phyloP scores from a whole-genome alignment of 305 asterid genomes.

The Fraxinus floribunda region DNA sequence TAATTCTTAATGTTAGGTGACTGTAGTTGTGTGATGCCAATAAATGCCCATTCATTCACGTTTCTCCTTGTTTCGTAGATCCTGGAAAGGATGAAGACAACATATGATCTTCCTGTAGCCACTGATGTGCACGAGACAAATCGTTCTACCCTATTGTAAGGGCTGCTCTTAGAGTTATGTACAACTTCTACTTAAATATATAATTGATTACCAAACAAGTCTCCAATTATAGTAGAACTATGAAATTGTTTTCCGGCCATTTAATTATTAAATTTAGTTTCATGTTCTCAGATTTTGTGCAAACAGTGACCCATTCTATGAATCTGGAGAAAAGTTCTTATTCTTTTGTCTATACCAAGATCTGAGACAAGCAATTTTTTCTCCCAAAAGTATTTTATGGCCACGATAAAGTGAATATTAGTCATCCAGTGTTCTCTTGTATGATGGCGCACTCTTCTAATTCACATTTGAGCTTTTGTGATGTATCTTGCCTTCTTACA shows the following conservation, averaged over 20 bases:
- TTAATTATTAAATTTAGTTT: neutral
- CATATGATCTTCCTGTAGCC: conserved; percentile 68
- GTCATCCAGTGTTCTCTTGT: neutral
- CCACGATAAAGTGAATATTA: neutral
- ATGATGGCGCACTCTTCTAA: neutral
- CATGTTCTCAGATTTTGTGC: neutral
- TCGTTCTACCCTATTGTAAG: conserved; percentile 19
- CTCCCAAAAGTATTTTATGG: neutral
- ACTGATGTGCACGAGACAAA: conserved; percentile 83
- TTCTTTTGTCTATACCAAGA: neutral
- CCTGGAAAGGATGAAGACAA: conserved; percentile 76
- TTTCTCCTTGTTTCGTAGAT: conserved; percentile 40
- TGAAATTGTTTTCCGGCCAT: neutral
- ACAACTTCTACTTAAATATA: neutral
- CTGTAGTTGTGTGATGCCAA: neutral
- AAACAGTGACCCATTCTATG: neutral
- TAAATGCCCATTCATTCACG: neutral
- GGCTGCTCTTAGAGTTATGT: neutral
- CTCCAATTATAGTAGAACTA: neutral
- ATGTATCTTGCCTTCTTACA: neutral
- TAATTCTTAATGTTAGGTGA: neutral
- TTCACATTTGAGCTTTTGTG: neutral
- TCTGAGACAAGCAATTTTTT: neutral
- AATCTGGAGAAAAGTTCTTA: neutral
- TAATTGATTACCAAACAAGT: neutral